Percentiles rank a stretch among this genome's conserved stretches.
phyloP scores from a whole-genome alignment of 148 eudicot genomes.

The Arctostaphylos glauca region DNA sequence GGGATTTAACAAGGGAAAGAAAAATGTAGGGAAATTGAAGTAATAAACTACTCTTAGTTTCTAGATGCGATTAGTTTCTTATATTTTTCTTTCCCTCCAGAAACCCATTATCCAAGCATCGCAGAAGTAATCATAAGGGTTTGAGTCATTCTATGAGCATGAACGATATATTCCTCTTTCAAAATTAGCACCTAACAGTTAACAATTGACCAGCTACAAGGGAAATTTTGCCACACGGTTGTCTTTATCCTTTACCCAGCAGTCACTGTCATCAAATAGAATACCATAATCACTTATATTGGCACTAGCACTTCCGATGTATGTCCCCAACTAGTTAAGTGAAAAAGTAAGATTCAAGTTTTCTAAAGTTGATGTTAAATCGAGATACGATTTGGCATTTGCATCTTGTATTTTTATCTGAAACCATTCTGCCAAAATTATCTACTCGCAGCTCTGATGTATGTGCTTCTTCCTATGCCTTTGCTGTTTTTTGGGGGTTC shows the following conservation, averaged over 20 bases:
- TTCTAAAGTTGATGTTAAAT: neutral
- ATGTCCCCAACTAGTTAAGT: neutral
- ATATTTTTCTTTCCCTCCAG: neutral
- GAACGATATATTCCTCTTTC: neutral
- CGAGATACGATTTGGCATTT: neutral
- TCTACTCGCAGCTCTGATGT: constrained; percentile 73
- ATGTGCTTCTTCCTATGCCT: constrained; percentile 93
- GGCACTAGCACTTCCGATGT: neutral
- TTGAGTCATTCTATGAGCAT: neutral
- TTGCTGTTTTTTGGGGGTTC: constrained; percentile 86
- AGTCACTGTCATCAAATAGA: neutral
- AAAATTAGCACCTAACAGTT: constrained; percentile 9
- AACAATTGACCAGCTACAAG: neutral
- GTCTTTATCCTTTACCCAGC: neutral
- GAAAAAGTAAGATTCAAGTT: neutral
- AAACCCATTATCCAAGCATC: neutral
- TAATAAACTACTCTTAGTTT: neutral
- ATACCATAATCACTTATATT: neutral
- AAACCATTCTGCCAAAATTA: neutral
- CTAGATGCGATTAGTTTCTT: neutral
- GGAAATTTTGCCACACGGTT: neutral
- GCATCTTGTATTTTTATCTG: neutral
- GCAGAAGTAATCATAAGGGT: neutral
- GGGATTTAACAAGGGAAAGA: neutral
- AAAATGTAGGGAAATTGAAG: neutral